These are phyloP conservation scores for Inonotus obliquus DNA, from an alignment of 1,284 basidiomycete species.

Conservation along the genomic window DNA sequence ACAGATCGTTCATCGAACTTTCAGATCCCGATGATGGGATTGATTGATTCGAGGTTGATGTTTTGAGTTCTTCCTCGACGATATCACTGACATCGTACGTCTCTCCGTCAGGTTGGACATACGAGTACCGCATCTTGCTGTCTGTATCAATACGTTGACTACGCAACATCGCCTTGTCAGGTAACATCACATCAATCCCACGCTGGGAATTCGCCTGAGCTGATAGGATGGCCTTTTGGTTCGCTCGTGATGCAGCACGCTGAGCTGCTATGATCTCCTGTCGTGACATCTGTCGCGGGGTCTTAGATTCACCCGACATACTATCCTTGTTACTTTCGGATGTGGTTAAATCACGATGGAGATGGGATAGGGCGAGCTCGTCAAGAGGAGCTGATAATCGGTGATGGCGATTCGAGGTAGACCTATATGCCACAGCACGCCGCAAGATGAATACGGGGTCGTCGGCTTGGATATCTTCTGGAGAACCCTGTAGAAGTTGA, in stretches of 20 bases:
- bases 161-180: conserved; percentile 81
- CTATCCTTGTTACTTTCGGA: conserved; percentile 36
- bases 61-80: conserved; percentile 76
- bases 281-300: conserved; percentile 52
- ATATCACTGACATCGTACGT: conserved; percentile 90
- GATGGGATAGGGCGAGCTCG: conserved; percentile 66
- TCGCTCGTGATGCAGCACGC: conserved; percentile 77
- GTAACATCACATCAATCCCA: conserved; percentile 83
- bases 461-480: conserved; percentile 72
- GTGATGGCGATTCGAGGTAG: conserved; percentile 47
- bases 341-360: conserved; percentile 58
- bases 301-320: conserved; percentile 33
- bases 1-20: conserved; percentile 13
- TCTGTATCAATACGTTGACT: conserved; percentile 68
- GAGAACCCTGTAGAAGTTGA: conserved; percentile 55
- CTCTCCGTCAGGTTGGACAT: conserved; percentile 82
- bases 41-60: conserved; percentile 23
- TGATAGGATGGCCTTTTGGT: conserved; percentile 81
- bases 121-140: conserved; percentile 85
- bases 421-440: conserved; percentile 67
- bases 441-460: conserved; percentile 91
- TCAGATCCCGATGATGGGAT: conserved; percentile 21
- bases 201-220: conserved; percentile 79
- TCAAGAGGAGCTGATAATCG: conserved; percentile 68
- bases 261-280: conserved; percentile 94